These are phyloP conservation scores for Gaertneriomyces sp. DNA, from an alignment of 192 early-diverging fungal genomes.

Conservation along the genomic window DNA sequence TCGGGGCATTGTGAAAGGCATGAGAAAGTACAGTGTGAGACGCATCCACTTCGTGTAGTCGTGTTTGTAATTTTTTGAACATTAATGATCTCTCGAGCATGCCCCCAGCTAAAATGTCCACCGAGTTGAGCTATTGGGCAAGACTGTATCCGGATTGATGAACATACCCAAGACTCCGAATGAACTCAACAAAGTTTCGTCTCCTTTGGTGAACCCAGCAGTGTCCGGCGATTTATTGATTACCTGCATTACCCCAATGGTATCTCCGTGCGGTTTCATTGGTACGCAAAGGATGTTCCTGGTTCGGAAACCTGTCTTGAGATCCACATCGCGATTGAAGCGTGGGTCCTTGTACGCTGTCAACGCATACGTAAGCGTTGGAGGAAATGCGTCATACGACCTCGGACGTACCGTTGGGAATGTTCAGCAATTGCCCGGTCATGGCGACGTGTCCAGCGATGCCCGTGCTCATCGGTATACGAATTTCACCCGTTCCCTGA, in stretches of 20 bases:
- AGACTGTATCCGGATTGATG: neutral
- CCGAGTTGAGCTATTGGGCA: neutral
- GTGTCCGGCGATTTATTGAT: slow-evolving; percentile 51
- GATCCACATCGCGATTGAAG: slow-evolving; percentile 48
- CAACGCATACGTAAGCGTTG: neutral
- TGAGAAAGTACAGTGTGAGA: slow-evolving; percentile 9
- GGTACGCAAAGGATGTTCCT: slow-evolving; percentile 54
- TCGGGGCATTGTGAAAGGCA: slow-evolving; percentile 15
- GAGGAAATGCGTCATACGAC: neutral
- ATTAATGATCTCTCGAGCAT: slow-evolving; percentile 50
- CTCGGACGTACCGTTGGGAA: slow-evolving; percentile 40
- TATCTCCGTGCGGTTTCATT: slow-evolving; percentile 36
- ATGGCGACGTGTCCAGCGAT: slow-evolving; percentile 47
- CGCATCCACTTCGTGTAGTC: slow-evolving; percentile 17
- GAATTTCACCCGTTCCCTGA: slow-evolving; percentile 50
- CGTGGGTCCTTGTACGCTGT: slow-evolving; percentile 50
- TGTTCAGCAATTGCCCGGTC: slow-evolving; percentile 46
- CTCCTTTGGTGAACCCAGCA: slow-evolving; percentile 39
- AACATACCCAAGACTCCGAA: slow-evolving; percentile 40
- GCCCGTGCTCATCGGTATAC: slow-evolving; percentile 47
- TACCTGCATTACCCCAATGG: slow-evolving; percentile 50
- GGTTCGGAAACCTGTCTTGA: slow-evolving; percentile 50
- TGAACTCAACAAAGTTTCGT: slow-evolving; percentile 36
- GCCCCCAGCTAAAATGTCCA: slow-evolving; percentile 28
- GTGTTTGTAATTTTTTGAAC: slow-evolving; percentile 37